Evolutionary conservation across 2,329 filamentous ascomycete genomes (phyloP).

Genomic region (Fusarium transvaalense): DNA sequence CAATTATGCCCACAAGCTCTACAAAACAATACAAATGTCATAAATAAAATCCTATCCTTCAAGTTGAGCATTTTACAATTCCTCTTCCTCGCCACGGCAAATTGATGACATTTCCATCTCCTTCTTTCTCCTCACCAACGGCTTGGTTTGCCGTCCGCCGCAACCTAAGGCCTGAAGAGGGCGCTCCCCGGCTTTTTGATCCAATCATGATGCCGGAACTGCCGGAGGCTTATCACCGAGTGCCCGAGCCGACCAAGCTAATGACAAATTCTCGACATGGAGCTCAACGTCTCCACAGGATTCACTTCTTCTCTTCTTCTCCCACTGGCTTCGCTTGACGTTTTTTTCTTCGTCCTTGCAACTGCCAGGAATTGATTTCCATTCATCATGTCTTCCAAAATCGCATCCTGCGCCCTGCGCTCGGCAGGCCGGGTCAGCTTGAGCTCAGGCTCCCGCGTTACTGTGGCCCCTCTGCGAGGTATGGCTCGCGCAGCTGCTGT

Average conservation of each 20-base stretch:
- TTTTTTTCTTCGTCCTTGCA: slow-evolving; percentile 42
- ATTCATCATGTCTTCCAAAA: slow-evolving; percentile 69
- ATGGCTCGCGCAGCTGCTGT: slow-evolving; percentile 50
- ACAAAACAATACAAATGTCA: not conserved
- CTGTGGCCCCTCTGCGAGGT: slow-evolving; percentile 50
- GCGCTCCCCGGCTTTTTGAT: slow-evolving; percentile 33
- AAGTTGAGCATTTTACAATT: not conserved
- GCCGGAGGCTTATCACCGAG: slow-evolving; percentile 53
- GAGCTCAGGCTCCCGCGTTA: slow-evolving; percentile 57
- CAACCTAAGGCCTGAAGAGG: slow-evolving; percentile 27
- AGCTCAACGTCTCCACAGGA: slow-evolving; percentile 38
- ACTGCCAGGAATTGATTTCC: slow-evolving; percentile 37
- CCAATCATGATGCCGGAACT: slow-evolving; percentile 51
- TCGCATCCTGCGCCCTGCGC: slow-evolving; percentile 77
- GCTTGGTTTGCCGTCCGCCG: slow-evolving; percentile 23
- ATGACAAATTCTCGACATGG: slow-evolving; percentile 54
- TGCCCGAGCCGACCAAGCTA: slow-evolving; percentile 52
- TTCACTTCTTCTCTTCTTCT: slow-evolving; percentile 39
- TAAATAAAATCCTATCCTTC: not conserved
- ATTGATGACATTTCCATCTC: slow-evolving; percentile 20
- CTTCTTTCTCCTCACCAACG: slow-evolving; percentile 24
- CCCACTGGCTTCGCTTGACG: slow-evolving; percentile 37
- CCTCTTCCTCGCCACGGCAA: slow-evolving; percentile 31
- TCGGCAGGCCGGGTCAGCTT: slow-evolving; percentile 76
- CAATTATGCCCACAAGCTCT: not conserved